Evolutionary conservation across 345 rosid species (phyloP).

Genomic region (Ricinus communis): DNA sequence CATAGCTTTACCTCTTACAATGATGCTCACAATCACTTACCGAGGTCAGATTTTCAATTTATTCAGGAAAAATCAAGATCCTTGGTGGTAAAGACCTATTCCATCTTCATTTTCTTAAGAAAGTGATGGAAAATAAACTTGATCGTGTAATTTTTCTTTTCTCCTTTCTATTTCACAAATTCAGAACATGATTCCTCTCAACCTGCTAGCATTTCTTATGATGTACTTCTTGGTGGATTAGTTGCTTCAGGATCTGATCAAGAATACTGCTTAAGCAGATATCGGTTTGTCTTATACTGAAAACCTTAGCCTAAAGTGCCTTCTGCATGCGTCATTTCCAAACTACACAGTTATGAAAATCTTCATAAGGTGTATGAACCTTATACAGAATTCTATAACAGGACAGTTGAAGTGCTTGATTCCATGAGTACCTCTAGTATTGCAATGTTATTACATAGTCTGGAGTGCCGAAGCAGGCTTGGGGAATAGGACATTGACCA

Average conservation of each 20-base stretch:
- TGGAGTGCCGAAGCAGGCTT: constrained; percentile 6
- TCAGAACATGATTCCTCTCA: background rate
- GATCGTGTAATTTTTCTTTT: no score
- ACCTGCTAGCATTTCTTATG: background rate
- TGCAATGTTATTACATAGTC: constrained; percentile 6
- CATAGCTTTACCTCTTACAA: background rate
- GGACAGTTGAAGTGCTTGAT: background rate
- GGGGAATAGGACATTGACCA: constrained; percentile 15
- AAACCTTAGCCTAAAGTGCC: background rate
- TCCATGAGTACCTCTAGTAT: background rate
- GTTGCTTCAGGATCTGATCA: constrained; percentile 3
- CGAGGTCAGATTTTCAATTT: background rate
- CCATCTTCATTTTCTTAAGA: background rate
- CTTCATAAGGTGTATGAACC: constrained; percentile 4
- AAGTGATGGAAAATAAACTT: background rate
- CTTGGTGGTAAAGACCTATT: background rate
- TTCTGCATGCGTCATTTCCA: constrained; percentile 8
- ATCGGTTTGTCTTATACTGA: background rate
- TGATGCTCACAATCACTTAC: background rate
- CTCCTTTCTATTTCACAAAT: background rate
- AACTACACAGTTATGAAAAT: background rate
- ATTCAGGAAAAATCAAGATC: background rate
- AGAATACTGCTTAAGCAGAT: constrained; percentile 1
- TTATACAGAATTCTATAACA: constrained; percentile 5
- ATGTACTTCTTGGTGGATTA: background rate